A percentile compares a stretch with the other conserved stretches of the same genome.
Conservation (phyloP, 176 grass and related monocot genomes). For the Eleusine indica region DNA sequence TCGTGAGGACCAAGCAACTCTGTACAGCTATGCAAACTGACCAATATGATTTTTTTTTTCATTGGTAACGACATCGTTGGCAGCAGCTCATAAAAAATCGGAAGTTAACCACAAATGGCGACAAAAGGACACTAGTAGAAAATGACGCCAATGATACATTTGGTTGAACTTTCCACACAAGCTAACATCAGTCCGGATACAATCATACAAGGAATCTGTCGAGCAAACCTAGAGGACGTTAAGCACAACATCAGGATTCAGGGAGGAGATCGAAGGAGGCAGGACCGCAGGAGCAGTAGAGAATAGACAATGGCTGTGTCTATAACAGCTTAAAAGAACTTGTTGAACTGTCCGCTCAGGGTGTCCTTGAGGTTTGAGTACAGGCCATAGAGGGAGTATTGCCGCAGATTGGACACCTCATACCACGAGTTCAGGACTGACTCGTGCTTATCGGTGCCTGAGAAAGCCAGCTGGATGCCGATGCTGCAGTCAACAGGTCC, state of each 20-base stretch:
- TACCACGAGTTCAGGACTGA: constrained; percentile 97
- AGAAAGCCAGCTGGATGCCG: constrained; percentile 92
- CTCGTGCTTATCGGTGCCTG: constrained; percentile 88
- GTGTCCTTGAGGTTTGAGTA: constrained; percentile 84
- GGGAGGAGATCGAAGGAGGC: neutral
- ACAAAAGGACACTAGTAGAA: neutral
- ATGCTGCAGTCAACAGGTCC: constrained; percentile 91
- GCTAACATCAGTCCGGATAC: constrained; percentile 23
- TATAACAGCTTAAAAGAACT: constrained; percentile 62
- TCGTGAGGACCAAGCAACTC: neutral
- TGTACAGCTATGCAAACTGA: constrained; percentile 9
- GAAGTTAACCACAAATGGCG: constrained; percentile 3
- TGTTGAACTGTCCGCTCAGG: constrained; percentile 74
- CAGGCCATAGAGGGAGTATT: constrained; percentile 87
- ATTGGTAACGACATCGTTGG: neutral
- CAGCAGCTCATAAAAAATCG: neutral
- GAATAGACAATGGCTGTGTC: constrained; percentile 35
- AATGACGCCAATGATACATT: constrained; percentile 31
- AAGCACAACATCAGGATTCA: constrained; percentile 23
- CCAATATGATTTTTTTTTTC: neutral
- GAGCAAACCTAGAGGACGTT: constrained; percentile 22
- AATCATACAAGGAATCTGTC: constrained; percentile 12
- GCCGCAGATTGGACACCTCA: constrained; percentile 85
- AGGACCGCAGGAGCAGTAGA: constrained; percentile 12
- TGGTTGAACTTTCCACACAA: constrained; percentile 30